Conservation (phyloP, 257 asterid species). For the Eucommia ulmoides region DNA sequence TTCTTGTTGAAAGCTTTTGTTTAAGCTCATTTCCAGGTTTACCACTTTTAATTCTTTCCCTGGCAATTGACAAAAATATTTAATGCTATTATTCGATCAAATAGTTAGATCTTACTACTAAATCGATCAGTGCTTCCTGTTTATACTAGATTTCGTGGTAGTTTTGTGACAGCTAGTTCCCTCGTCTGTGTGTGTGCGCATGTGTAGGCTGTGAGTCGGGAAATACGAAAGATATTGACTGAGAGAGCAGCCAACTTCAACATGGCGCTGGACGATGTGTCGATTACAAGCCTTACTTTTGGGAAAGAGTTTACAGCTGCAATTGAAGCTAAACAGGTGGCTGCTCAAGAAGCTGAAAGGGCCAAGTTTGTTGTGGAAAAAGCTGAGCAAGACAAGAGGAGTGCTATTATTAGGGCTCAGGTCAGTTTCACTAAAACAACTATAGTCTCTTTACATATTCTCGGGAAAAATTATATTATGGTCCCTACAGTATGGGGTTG, state of each 20-base stretch:
- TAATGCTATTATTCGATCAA: background rate
- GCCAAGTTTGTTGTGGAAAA: constrained; percentile 90
- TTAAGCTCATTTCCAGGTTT: background rate
- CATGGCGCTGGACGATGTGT: constrained; percentile 92
- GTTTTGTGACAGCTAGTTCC: background rate
- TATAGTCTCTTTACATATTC: background rate
- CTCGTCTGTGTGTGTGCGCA: background rate
- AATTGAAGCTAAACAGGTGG: constrained; percentile 93
- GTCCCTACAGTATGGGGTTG: background rate
- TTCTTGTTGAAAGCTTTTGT: background rate
- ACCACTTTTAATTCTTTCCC: background rate
- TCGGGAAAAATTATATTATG: background rate
- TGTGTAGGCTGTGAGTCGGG: constrained; percentile 72
- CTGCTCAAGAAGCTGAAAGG: constrained; percentile 96
- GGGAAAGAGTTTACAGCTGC: constrained; percentile 90
- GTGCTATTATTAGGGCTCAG: constrained; percentile 92
- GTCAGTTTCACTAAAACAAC: constrained; percentile 14
- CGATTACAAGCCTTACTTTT: constrained; percentile 72
- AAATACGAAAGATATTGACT: constrained; percentile 63
- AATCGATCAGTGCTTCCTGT: background rate
- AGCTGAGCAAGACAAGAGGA: constrained; percentile 86
- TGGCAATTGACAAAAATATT: background rate
- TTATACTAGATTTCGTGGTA: background rate
- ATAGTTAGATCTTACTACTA: background rate
- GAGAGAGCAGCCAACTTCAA: constrained; percentile 78